These are phyloP conservation scores for Phaeosphaeriaceae sp. DNA, from an alignment of 2,329 filamentous ascomycete genomes.

Conservation along the genomic window DNA sequence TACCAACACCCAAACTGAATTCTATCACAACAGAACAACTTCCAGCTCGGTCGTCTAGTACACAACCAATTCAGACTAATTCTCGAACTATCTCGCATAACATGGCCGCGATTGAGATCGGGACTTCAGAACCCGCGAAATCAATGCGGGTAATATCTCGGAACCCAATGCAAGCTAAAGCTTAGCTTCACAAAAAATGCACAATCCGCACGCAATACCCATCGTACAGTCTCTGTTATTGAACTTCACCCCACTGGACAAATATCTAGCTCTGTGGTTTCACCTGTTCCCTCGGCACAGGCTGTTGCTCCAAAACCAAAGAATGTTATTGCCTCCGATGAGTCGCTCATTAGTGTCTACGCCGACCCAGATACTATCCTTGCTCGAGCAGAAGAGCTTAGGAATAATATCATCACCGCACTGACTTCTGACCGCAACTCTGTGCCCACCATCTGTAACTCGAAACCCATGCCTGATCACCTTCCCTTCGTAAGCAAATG, in stretches of 20 bases:
- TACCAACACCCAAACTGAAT: not conserved
- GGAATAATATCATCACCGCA: conserved; percentile 50
- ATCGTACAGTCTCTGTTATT: too few species aligned
- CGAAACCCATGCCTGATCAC: conserved; percentile 61
- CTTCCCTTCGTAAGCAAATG: conserved; percentile 72
- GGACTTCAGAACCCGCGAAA: too few species aligned
- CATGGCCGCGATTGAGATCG: not conserved
- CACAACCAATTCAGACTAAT: not conserved
- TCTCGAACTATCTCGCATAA: conserved; percentile 2
- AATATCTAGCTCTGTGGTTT: not conserved
- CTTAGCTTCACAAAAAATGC: too few species aligned
- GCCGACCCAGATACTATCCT: conserved; percentile 48
- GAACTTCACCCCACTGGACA: not conserved
- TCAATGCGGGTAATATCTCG: too few species aligned
- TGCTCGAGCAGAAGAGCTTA: conserved; percentile 42
- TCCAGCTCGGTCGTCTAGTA: conserved; percentile 1
- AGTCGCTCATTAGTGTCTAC: conserved; percentile 26
- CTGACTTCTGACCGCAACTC: conserved; percentile 55
- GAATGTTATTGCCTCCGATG: not conserved
- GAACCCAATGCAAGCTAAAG: too few species aligned
- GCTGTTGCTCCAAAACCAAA: not conserved
- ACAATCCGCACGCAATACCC: too few species aligned
- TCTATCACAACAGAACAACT: conserved; percentile 3
- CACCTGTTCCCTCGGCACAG: not conserved
- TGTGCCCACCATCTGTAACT: conserved; percentile 39